These are phyloP conservation scores for Eucalyptus sp. DNA, from an alignment of 345 rosid species.

Conservation along the genomic window DNA sequence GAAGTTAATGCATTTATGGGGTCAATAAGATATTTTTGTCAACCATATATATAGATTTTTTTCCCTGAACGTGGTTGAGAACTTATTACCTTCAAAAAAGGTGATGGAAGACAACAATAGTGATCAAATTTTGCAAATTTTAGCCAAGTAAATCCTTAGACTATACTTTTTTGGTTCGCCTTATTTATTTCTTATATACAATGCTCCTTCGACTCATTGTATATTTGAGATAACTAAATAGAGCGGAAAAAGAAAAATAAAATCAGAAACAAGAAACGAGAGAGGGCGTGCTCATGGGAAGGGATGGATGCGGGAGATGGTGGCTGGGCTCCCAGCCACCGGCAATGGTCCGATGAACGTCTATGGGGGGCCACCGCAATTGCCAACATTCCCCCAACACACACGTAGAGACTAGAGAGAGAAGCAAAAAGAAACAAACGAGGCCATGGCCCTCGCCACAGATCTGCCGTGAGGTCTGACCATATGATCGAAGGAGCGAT, in stretches of 20 bases:
- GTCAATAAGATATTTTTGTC: no score
- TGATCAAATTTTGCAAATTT: no score
- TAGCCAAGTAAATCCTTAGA: not conserved
- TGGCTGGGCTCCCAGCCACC: not conserved
- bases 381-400: not conserved
- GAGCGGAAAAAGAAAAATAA: not conserved
- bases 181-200: not conserved
- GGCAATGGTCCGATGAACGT: not conserved
- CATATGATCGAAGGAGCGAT: not conserved
- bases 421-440: not conserved
- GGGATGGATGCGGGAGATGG: not conserved
- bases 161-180: not conserved
- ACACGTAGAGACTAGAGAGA: fast-evolving
- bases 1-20: no score
- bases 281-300: not conserved
- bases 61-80: not conserved
- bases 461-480: not conserved
- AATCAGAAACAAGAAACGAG: not conserved
- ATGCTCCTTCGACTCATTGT: not conserved
- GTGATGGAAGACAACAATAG: not conserved
- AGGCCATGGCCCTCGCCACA: not conserved
- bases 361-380: not conserved
- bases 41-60: no score
- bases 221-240: no score
- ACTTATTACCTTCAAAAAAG: not conserved